Evolutionary conservation across 345 rosid genomes (phyloP).

Genomic region (Kernera saxatilis): DNA sequence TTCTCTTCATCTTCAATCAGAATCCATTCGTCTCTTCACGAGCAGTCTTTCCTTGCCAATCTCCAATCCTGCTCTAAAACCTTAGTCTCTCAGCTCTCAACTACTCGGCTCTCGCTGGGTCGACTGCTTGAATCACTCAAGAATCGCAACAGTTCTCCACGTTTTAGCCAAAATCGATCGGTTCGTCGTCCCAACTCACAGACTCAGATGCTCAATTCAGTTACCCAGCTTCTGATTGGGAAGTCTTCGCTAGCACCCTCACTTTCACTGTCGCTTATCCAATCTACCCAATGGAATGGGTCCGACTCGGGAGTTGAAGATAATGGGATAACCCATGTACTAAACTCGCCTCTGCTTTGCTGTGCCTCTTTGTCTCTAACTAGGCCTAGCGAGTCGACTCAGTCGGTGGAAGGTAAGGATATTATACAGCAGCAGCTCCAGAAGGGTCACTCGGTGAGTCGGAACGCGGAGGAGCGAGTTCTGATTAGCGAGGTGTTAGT

Average conservation of each 20-base stretch:
- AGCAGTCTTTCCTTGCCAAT: constrained; percentile 19
- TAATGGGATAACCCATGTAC: neutral
- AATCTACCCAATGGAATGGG: neutral
- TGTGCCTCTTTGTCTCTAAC: constrained; percentile 48
- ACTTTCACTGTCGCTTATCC: constrained; percentile 44
- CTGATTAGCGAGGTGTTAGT: constrained; percentile 86
- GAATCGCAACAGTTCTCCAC: neutral
- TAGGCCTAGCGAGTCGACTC: constrained; percentile 34
- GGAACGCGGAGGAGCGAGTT: constrained; percentile 79
- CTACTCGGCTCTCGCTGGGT: constrained; percentile 7
- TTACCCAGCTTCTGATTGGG: constrained; percentile 15
- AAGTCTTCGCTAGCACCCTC: constrained; percentile 41
- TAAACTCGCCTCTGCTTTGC: constrained; percentile 40
- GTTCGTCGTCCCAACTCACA: constrained; percentile 15
- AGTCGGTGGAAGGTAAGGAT: constrained; percentile 30
- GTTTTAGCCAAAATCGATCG: neutral
- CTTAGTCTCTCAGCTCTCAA: constrained; percentile 22
- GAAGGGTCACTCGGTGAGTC: constrained; percentile 43
- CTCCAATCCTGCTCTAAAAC: constrained; percentile 31
- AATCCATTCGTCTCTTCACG: neutral
- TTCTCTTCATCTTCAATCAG: constrained; percentile 21
- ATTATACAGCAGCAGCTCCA: constrained; percentile 25
- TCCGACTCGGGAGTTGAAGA: neutral
- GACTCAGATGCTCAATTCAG: constrained; percentile 29
- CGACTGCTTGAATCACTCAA: constrained; percentile 16